A percentile compares a stretch with the other conserved stretches of the same genome.
Evolutionary conservation across 352 stramenopile species (phyloP).

Genomic region (Pythium guiyangense): DNA sequence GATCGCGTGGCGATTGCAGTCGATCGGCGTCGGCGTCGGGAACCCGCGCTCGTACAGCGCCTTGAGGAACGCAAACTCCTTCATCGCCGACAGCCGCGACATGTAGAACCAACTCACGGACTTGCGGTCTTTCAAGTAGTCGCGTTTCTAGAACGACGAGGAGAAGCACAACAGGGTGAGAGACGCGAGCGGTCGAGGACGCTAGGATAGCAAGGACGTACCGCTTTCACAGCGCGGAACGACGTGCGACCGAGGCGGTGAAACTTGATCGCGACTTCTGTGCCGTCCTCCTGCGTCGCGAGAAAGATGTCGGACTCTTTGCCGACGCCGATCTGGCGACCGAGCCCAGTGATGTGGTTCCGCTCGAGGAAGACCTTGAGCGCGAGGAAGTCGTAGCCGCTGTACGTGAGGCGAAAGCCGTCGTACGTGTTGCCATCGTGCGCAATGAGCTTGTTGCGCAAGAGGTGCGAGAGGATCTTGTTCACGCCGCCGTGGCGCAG

Average conservation of each 20-base stretch:
- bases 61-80: constrained; percentile 99
- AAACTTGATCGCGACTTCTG: constrained; percentile 99
- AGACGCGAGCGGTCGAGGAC: too few relatives aligned
- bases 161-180: too few relatives aligned
- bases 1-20: constrained; percentile 97
- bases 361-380: constrained; percentile 94
- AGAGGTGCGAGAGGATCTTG: constrained; percentile 96
- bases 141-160: constrained; percentile 87
- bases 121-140: constrained; percentile 97
- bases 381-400: constrained; percentile 99
- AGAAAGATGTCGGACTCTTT: constrained; percentile 99
- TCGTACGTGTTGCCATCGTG: constrained; percentile 97
- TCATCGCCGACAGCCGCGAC: constrained; percentile 96
- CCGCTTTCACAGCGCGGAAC: constrained; percentile 94
- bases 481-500: constrained; percentile 96
- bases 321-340: constrained; percentile 95
- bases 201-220: constrained; percentile 18
- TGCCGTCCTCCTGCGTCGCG: constrained; percentile 90
- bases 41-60: constrained; percentile 95
- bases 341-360: constrained; percentile 89
- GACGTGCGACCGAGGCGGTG: constrained; percentile 98
- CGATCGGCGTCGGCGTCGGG: constrained; percentile 96
- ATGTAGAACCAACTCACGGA: constrained; percentile 99
- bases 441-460: constrained; percentile 98
- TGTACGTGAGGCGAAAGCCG: constrained; percentile 97